phyloP scores from a whole-genome alignment of 495 filamentous ascomycete genomes.

The Jackrogersella minutella region DNA sequence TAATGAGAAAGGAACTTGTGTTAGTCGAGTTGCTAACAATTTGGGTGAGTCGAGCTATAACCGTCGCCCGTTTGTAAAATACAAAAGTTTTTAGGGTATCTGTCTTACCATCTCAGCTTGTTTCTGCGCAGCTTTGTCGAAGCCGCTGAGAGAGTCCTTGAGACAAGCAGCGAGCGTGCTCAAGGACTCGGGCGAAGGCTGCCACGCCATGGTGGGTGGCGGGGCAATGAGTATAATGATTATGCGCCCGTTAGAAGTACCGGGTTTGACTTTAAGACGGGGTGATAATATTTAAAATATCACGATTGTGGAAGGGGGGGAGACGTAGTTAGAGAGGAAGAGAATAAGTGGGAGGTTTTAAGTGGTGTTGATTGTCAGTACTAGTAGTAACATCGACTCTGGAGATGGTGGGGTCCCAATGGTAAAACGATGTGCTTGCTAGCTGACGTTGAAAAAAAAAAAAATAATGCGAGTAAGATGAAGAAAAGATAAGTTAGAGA shows the following conservation, averaged over 20 bases:
- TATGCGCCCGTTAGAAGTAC: conserved; percentile 12
- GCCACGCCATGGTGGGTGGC: conserved; percentile 79
- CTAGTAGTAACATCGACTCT: conserved; percentile 25
- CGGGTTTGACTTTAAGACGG: background rate
- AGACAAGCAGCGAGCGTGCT: conserved; percentile 88
- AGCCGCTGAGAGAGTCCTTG: conserved; percentile 87
- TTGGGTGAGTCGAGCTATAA: background rate
- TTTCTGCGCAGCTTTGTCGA: conserved; percentile 79
- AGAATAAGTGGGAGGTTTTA: conserved; percentile 3
- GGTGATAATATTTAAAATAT: background rate
- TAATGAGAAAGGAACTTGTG: conserved; percentile 47
- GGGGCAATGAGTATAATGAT: conserved; percentile 4
- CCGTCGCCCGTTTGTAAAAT: background rate
- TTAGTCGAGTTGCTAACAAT: conserved; percentile 38
- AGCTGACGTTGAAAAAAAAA: conserved; percentile 22
- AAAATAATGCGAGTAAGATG: background rate
- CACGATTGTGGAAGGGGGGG: background rate
- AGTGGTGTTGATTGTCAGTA: conserved; percentile 32
- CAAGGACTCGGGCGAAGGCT: conserved; percentile 86
- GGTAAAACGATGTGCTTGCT: conserved; percentile 14
- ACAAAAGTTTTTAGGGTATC: background rate
- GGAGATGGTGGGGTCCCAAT: conserved; percentile 33
- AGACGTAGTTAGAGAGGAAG: background rate
- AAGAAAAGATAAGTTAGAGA: background rate
- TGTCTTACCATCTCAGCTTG: conserved; percentile 73